These are phyloP conservation scores for Kwoniella shivajii DNA, from an alignment of 1,284 basidiomycete genomes.

Conservation along the genomic window DNA sequence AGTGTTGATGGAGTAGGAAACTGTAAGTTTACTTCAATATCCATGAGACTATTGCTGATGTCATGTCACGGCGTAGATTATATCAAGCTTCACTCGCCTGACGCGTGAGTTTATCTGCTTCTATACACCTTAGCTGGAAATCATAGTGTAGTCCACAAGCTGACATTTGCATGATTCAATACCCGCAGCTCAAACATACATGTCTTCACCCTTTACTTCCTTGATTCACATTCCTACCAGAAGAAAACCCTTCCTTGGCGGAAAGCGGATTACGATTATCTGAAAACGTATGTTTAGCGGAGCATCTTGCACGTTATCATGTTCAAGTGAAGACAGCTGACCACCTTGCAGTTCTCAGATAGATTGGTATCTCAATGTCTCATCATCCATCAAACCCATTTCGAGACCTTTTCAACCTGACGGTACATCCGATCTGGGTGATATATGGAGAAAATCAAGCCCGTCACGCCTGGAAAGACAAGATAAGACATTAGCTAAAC, in stretches of 20 bases:
- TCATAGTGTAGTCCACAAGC: not conserved
- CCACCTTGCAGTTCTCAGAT: constrained; percentile 62
- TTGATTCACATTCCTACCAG: constrained; percentile 82
- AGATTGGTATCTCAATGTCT: constrained; percentile 82
- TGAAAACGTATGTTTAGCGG: constrained; percentile 58
- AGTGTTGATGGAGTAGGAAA: constrained; percentile 84
- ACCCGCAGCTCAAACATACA: constrained; percentile 74
- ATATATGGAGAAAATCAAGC: constrained; percentile 66
- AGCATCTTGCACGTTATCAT: too few species aligned
- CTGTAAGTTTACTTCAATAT: constrained; percentile 56
- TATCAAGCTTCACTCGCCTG: constrained; percentile 48
- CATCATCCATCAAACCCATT: constrained; percentile 68
- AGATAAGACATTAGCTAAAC: constrained; percentile 65
- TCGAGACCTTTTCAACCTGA: constrained; percentile 79
- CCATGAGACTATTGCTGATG: constrained; percentile 57
- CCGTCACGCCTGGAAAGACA: not conserved
- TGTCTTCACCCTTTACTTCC: constrained; percentile 85
- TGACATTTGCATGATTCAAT: not conserved
- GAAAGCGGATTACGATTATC: constrained; percentile 69
- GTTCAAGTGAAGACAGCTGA: not conserved
- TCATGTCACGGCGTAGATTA: constrained; percentile 58
- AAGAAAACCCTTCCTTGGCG: constrained; percentile 57
- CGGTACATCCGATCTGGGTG: constrained; percentile 66
- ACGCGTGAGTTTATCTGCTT: constrained; percentile 68
- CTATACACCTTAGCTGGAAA: not conserved